phyloP scores from a whole-genome alignment of 495 filamentous ascomycete genomes.

The Penicillium steckii region DNA sequence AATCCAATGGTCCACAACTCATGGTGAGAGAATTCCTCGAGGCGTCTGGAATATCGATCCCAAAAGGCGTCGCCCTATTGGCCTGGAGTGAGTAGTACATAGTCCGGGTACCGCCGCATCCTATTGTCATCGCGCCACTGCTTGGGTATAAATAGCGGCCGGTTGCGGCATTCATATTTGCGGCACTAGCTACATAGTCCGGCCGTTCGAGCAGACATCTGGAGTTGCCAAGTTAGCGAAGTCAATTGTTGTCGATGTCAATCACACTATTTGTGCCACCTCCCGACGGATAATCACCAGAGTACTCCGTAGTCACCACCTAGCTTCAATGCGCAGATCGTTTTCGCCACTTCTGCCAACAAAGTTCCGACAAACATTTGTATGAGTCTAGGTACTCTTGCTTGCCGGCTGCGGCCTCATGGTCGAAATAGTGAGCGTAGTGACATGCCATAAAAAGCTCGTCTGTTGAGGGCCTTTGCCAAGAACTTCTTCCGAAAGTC shows the following conservation, averaged over 20 bases:
- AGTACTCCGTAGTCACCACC: slow-evolving; percentile 41
- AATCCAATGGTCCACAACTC: slow-evolving; percentile 38
- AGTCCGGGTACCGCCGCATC: slow-evolving; percentile 41
- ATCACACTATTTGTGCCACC: slow-evolving; percentile 38
- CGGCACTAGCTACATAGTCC: slow-evolving; percentile 41
- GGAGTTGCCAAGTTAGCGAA: slow-evolving; percentile 48
- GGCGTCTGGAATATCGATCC: slow-evolving; percentile 43
- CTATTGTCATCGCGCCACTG: slow-evolving; percentile 49
- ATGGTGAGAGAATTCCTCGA: slow-evolving; percentile 34
- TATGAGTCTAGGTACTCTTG: slow-evolving; percentile 43
- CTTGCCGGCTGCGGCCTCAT: slow-evolving; percentile 44
- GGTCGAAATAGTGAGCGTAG: slow-evolving; percentile 41
- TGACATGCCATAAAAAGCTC: slow-evolving; percentile 54
- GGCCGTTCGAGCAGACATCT: slow-evolving; percentile 47
- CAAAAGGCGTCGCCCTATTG: slow-evolving; percentile 45
- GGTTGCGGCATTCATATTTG: slow-evolving; percentile 43
- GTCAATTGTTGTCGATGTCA: slow-evolving; percentile 47
- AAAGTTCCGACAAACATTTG: slow-evolving; percentile 48
- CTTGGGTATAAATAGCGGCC: slow-evolving; percentile 52
- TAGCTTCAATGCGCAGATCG: slow-evolving; percentile 36
- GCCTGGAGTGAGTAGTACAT: slow-evolving; percentile 44
- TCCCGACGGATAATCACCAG: slow-evolving; percentile 49
- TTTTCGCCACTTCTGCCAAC: slow-evolving; percentile 28
- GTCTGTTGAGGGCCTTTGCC: slow-evolving; percentile 39
- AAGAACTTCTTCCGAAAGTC: slow-evolving; percentile 41